phyloP scores from a whole-genome alignment of 2,329 filamentous ascomycete species.

The Botryotinia narcissicola region DNA sequence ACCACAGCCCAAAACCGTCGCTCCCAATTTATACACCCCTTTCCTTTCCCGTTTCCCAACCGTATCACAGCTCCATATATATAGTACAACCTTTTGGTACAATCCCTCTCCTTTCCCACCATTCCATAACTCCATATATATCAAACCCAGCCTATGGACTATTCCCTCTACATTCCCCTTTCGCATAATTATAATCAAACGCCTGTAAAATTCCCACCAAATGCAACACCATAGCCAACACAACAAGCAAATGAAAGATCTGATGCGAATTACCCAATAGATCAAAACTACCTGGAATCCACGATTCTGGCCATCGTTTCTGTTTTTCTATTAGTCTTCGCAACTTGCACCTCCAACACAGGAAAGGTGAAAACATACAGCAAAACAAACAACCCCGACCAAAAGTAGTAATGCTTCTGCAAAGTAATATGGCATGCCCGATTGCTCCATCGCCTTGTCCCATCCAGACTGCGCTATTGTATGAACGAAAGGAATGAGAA shows the following conservation, averaged over 20 bases:
- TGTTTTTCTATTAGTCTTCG: constrained; percentile 9
- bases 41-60: neutral
- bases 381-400: constrained; percentile 24
- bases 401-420: constrained; percentile 23
- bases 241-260: constrained; percentile 31
- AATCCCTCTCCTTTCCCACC: no score
- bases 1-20: neutral
- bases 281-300: constrained; percentile 29
- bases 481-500: constrained; percentile 29
- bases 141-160: neutral
- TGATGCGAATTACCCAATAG: constrained; percentile 29
- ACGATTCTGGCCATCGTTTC: constrained; percentile 28
- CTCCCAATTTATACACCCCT: neutral
- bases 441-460: constrained; percentile 21
- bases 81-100: neutral
- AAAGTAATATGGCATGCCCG: constrained; percentile 29
- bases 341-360: neutral
- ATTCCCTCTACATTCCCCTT: neutral
- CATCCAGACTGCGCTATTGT: constrained; percentile 25
- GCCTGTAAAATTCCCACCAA: constrained; percentile 13
- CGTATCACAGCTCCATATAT: neutral
- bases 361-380: neutral
- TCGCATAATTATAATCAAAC: constrained; percentile 17
- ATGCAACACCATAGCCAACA: constrained; percentile 24
- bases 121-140: neutral